Conservation (phyloP, 495 filamentous ascomycete genomes). For the Podospora didyma region DNA sequence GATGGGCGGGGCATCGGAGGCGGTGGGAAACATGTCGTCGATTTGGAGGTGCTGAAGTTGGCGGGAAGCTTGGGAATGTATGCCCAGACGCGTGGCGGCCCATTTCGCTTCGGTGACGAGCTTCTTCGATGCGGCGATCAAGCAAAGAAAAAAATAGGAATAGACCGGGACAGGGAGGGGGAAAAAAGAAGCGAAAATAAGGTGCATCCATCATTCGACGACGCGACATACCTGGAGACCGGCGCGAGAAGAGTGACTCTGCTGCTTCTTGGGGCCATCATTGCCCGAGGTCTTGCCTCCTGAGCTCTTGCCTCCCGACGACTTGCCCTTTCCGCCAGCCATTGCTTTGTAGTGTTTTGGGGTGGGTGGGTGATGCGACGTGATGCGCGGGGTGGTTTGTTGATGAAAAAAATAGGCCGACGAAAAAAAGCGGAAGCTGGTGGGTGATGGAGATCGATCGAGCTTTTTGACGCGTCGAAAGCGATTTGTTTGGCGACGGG, state of each 20-base stretch:
- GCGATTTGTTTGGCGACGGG: conserved; percentile 8
- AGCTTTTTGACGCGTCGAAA: conserved; percentile 16
- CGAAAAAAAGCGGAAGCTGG: conserved; percentile 5
- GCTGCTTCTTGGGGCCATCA: conserved; percentile 79
- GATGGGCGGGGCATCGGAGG: no score
- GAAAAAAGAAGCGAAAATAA: background rate
- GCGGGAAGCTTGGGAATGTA: background rate
- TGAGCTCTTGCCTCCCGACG: conserved; percentile 80
- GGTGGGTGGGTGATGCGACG: conserved; percentile 10
- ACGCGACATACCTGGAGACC: conserved; percentile 85
- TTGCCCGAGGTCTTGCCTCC: conserved; percentile 77
- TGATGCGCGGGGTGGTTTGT: conserved; percentile 25
- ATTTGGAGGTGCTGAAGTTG: background rate
- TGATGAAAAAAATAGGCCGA: conserved; percentile 1
- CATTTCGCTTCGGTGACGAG: background rate
- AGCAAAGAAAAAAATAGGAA: background rate
- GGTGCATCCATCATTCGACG: conserved; percentile 9
- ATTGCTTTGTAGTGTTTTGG: no score
- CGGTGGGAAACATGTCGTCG: background rate
- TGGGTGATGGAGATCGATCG: conserved; percentile 10
- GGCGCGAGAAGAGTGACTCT: conserved; percentile 97
- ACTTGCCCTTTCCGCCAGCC: conserved; percentile 91
- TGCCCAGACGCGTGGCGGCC: no score
- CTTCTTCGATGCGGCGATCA: background rate
- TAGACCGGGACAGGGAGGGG: conserved; percentile 8